Evolutionary conservation across 2,329 filamentous ascomycete genomes (phyloP).

Genomic region (Pyrenophora tritici-repentis): DNA sequence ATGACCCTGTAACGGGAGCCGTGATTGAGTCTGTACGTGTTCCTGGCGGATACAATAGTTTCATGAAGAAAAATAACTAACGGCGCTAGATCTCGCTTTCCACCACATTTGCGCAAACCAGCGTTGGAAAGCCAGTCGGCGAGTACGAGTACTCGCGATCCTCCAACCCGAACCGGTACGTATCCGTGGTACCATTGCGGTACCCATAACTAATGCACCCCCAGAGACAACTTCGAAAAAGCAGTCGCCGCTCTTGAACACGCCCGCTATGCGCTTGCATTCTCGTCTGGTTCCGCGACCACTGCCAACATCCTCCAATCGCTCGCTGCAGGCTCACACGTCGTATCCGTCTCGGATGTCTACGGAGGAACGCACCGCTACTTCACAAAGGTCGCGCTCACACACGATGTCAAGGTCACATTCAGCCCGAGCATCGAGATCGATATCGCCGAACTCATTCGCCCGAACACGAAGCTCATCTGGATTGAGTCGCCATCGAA

Average conservation of each 20-base stretch:
- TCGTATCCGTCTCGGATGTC: slow-evolving; percentile 95
- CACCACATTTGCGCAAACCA: slow-evolving; percentile 92
- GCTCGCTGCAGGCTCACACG: slow-evolving; percentile 86
- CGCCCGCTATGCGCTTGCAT: slow-evolving; percentile 89
- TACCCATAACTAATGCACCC: slow-evolving; percentile 14
- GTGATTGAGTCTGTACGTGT: slow-evolving; percentile 79
- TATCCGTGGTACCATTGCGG: not conserved
- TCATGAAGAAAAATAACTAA: slow-evolving; percentile 5
- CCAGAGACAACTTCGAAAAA: slow-evolving; percentile 84
- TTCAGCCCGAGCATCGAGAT: slow-evolving; percentile 93
- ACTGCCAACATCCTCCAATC: slow-evolving; percentile 94
- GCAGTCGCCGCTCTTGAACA: slow-evolving; percentile 92
- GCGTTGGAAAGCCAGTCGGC: slow-evolving; percentile 85
- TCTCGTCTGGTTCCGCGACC: slow-evolving; percentile 90
- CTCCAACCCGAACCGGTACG: slow-evolving; percentile 82
- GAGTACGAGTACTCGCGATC: slow-evolving; percentile 92
- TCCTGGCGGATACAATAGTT: not conserved
- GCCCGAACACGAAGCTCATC: slow-evolving; percentile 85
- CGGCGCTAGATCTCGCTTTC: slow-evolving; percentile 78
- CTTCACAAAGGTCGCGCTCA: slow-evolving; percentile 95
- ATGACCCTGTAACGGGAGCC: slow-evolving; percentile 89
- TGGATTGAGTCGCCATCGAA: slow-evolving; percentile 98
- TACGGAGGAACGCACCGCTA: slow-evolving; percentile 98
- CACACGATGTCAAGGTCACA: slow-evolving; percentile 91
- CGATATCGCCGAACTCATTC: slow-evolving; percentile 83